phyloP scores from a whole-genome alignment of 2,329 filamentous ascomycete species.

The Akanthomyces dipterigenus region DNA sequence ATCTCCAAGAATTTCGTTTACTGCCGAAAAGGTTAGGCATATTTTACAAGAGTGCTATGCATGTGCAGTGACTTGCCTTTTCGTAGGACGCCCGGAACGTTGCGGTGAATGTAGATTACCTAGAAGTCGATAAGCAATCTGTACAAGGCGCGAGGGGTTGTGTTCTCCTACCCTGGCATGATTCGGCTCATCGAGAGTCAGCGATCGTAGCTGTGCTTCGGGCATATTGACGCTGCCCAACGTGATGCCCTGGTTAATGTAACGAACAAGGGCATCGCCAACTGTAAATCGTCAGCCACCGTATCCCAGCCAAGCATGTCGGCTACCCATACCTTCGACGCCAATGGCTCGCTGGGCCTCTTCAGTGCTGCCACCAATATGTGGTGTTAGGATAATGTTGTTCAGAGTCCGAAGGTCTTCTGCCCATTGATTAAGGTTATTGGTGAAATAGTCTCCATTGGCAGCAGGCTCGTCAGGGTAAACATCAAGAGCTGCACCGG shows the following conservation, averaged over 20 bases:
- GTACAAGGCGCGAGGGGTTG: not conserved
- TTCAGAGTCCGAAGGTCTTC: slow-evolving; percentile 77
- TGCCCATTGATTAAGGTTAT: slow-evolving; percentile 73
- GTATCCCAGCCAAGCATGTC: not conserved
- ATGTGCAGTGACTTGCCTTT: slow-evolving; percentile 48
- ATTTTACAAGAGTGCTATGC: not conserved
- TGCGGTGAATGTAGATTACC: slow-evolving; percentile 94
- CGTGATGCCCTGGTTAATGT: slow-evolving; percentile 92
- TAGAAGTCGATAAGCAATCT: slow-evolving; percentile 23
- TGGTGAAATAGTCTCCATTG: slow-evolving; percentile 93
- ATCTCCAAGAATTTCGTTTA: slow-evolving; percentile 89
- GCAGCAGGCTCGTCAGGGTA: slow-evolving; percentile 90
- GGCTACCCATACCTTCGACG: slow-evolving; percentile 55
- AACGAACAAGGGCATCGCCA: slow-evolving; percentile 76
- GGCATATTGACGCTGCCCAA: slow-evolving; percentile 92
- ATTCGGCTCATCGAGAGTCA: slow-evolving; percentile 83
- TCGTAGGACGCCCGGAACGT: slow-evolving; percentile 89
- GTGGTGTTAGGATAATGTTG: slow-evolving; percentile 92
- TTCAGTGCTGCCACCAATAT: slow-evolving; percentile 96
- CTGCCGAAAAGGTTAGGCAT: slow-evolving; percentile 32
- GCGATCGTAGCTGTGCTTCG: slow-evolving; percentile 83
- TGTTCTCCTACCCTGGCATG: slow-evolving; percentile 61
- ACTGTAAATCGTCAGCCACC: slow-evolving; percentile 43
- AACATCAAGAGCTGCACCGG: slow-evolving; percentile 92
- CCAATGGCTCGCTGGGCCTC: slow-evolving; percentile 96